Percentiles rank a stretch among this genome's conserved stretches.
Conservation (phyloP, 768 basidiomycete species). For the Ramaria sp. region DNA sequence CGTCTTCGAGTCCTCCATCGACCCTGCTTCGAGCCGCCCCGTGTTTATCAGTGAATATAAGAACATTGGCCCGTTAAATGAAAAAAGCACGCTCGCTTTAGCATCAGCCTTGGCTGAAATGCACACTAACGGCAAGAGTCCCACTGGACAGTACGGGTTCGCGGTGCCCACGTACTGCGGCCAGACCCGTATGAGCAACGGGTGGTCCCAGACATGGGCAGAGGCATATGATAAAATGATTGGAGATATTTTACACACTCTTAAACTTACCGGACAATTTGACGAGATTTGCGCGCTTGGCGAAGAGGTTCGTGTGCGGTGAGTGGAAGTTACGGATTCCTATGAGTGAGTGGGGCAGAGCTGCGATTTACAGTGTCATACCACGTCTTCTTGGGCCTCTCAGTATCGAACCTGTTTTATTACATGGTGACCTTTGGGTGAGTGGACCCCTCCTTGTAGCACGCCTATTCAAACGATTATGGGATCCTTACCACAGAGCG, state of each 20-base stretch:
- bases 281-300: slow-evolving; percentile 40
- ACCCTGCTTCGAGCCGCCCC: slow-evolving; percentile 18
- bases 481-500: slow-evolving; percentile 36
- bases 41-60: slow-evolving; percentile 71
- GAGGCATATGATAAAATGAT: slow-evolving; percentile 56
- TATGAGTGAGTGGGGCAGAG: neutral
- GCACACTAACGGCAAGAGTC: slow-evolving; percentile 39
- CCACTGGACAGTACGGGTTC: slow-evolving; percentile 52
- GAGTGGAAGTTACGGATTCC: slow-evolving; percentile 13
- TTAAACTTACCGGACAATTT: slow-evolving; percentile 30
- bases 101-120: slow-evolving; percentile 61
- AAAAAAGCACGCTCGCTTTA: slow-evolving; percentile 35
- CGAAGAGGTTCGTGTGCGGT: slow-evolving; percentile 38
- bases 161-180: slow-evolving; percentile 70
- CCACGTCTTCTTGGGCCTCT: slow-evolving; percentile 54
- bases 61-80: slow-evolving; percentile 38
- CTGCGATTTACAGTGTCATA: slow-evolving; percentile 43
- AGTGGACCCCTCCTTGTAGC: slow-evolving; percentile 12
- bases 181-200: slow-evolving; percentile 55
- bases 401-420: slow-evolving; percentile 50
- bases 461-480: neutral
- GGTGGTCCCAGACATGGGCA: slow-evolving; percentile 66
- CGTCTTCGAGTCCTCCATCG: slow-evolving; percentile 39
- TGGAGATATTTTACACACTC: slow-evolving; percentile 40
- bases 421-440: slow-evolving; percentile 81